phyloP scores from a whole-genome alignment of 768 basidiomycete species.

The Termitomyces sp. region DNA sequence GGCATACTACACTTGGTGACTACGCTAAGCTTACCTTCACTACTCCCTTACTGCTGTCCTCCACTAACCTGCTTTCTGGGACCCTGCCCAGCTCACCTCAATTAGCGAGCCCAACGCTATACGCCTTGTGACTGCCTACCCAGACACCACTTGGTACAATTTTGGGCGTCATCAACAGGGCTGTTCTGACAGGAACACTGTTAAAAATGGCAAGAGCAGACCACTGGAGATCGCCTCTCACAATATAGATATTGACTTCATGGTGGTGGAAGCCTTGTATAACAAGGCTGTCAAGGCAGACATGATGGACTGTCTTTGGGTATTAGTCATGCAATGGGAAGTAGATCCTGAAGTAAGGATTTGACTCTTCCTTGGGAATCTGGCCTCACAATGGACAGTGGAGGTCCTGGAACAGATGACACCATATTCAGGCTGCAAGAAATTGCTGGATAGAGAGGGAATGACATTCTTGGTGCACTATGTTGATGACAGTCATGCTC shows the following conservation, averaged over 20 bases:
- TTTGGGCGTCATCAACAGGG: no score
- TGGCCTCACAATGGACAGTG: background rate
- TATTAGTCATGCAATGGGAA: background rate
- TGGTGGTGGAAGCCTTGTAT: background rate
- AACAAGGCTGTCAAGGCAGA: background rate
- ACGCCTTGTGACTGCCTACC: no score
- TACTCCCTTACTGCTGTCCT: no score
- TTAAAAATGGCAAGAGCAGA: conserved; percentile 15
- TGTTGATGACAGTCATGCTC: background rate
- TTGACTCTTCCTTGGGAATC: background rate
- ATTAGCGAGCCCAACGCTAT: no score
- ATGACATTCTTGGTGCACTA: background rate
- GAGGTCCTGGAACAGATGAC: background rate
- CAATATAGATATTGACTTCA: background rate
- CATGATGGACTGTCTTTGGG: background rate
- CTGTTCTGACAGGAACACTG: background rate
- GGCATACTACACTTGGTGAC: no score
- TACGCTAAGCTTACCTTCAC: no score
- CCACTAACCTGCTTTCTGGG: no score
- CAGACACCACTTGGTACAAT: no score
- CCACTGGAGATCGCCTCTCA: conserved; percentile 8
- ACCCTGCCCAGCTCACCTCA: no score
- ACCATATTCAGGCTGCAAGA: background rate
- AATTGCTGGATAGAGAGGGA: background rate
- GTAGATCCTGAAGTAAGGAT: background rate